Evolutionary conservation across 2,329 filamentous ascomycete species (phyloP), one percentile per base, ranked within the genome.

Genomic region (Neophaeococcomyces mojaviensis): DNA sequence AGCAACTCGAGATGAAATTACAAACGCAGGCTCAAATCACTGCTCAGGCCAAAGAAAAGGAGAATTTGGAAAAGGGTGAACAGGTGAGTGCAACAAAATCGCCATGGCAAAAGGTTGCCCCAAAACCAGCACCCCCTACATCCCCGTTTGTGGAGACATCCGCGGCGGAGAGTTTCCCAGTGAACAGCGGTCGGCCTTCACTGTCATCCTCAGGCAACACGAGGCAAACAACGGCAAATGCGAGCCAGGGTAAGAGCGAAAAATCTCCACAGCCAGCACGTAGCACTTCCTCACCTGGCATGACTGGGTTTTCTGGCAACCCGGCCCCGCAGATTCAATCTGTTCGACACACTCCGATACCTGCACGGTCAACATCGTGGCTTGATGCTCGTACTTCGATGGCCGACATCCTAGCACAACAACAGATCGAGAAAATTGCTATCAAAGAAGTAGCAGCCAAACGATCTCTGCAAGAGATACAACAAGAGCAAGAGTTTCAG

Each of bases 401-500:
- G 68, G 79, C 82, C 13, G 88, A 95, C 55, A 98, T 98, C 47
- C 84, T 97, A 12, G 81, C 82, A 6, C 81, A 94, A 59, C 88
- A 98, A 65, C 80, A 84, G 62, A 79, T 79, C 7, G 89, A 96
- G 61, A 92, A 94, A 60, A 80, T 88, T 47, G 77, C 79, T 15
- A 81, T 94, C 50, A 83, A 80, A 44, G 89, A 95, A 61, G 87
- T 88, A 1, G 68, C 64, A 12, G 86, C 88, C 2, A 96, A 94
- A 67, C 78, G 90, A 46, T 92, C 86, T 52, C 69, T 98, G 24
- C 82, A 94, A 59, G 92, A 97, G 52, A 98, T 98, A 49, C 92
- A 98, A 63, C 81, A 92, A 54, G 92, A 98, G 65, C 92, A 98
- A 61, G 88, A 88, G 42, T 98, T 98, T 62, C 87, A 96, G 61